These are phyloP conservation scores for Obba rivulosa DNA, from an alignment of 768 basidiomycete species.

Conservation along the genomic window DNA sequence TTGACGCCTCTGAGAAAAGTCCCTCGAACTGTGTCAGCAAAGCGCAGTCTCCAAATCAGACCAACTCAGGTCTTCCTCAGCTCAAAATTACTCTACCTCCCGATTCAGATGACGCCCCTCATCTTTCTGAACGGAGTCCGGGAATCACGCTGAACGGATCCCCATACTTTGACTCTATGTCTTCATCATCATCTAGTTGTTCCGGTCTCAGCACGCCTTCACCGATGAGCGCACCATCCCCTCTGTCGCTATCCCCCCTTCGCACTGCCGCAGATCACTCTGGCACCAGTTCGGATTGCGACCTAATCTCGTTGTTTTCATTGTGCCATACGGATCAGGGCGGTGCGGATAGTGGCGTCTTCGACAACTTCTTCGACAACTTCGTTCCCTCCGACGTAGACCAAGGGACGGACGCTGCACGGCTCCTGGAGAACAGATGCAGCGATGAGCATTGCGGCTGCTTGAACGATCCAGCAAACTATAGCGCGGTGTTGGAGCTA, in stretches of 20 bases:
- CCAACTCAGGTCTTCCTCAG: background rate
- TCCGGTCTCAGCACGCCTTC: slow-evolving; percentile 14
- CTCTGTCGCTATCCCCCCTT: slow-evolving; percentile 14
- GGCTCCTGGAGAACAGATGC: background rate
- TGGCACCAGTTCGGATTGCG: slow-evolving; percentile 14
- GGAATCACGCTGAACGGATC: slow-evolving; percentile 2
- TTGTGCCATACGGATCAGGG: slow-evolving; percentile 9
- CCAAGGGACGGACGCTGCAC: background rate
- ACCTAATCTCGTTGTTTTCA: slow-evolving; percentile 18
- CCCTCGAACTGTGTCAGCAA: background rate
- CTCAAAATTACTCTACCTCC: slow-evolving; percentile 1
- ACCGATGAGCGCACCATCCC: slow-evolving; percentile 18
- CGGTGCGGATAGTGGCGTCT: slow-evolving; percentile 11
- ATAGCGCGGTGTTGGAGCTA: slow-evolving; percentile 59
- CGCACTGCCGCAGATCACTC: slow-evolving; percentile 7
- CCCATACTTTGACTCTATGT: slow-evolving; percentile 3
- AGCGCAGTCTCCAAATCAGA: background rate
- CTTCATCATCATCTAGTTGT: slow-evolving; percentile 3
- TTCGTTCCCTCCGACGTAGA: slow-evolving; percentile 10
- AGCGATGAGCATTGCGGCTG: slow-evolving; percentile 49
- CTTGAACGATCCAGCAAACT: slow-evolving; percentile 46
- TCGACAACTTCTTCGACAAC: slow-evolving; percentile 20
- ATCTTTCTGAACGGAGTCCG: background rate
- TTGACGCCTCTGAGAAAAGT: slow-evolving; percentile 1
- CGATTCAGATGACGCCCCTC: background rate